Evolutionary conservation across 176 grass and related monocot species (phyloP).

Genomic region (Hsuehochloa calcarea): DNA sequence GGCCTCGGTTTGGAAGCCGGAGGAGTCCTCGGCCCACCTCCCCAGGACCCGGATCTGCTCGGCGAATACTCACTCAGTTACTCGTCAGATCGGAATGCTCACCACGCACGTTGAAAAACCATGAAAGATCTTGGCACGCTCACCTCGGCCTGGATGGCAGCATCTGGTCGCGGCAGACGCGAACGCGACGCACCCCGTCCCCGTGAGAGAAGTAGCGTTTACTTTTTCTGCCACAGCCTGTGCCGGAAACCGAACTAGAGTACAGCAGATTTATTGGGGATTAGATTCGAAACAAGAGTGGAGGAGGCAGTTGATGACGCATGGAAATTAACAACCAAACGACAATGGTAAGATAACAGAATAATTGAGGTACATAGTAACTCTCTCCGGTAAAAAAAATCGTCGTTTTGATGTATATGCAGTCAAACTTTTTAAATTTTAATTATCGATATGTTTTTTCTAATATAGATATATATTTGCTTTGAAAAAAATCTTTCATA

Average conservation of each 20-base stretch:
- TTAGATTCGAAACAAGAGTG: background rate
- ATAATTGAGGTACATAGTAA: too few species aligned
- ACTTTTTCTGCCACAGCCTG: background rate
- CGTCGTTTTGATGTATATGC: too few species aligned
- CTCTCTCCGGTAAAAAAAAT: too few species aligned
- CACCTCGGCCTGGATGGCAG: constrained; percentile 41
- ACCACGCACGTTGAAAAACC: background rate
- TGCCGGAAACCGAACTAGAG: background rate
- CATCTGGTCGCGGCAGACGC: constrained; percentile 2
- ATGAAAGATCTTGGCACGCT: background rate
- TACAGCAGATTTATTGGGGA: constrained; percentile 21
- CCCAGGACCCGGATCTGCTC: constrained; percentile 48
- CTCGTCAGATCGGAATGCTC: background rate
- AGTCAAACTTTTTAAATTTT: too few species aligned
- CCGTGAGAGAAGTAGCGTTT: background rate
- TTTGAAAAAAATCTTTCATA: too few species aligned
- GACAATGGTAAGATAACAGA: too few species aligned
- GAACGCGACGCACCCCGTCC: background rate
- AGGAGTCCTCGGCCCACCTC: background rate
- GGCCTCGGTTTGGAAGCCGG: background rate
- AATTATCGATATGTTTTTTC: too few species aligned
- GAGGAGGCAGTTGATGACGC: background rate
- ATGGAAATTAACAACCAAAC: background rate
- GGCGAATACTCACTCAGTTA: background rate
- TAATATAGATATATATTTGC: too few species aligned